These are phyloP conservation scores for Pseudomonodictys pantanalensis DNA, from an alignment of 495 filamentous ascomycete species.

Conservation along the genomic window DNA sequence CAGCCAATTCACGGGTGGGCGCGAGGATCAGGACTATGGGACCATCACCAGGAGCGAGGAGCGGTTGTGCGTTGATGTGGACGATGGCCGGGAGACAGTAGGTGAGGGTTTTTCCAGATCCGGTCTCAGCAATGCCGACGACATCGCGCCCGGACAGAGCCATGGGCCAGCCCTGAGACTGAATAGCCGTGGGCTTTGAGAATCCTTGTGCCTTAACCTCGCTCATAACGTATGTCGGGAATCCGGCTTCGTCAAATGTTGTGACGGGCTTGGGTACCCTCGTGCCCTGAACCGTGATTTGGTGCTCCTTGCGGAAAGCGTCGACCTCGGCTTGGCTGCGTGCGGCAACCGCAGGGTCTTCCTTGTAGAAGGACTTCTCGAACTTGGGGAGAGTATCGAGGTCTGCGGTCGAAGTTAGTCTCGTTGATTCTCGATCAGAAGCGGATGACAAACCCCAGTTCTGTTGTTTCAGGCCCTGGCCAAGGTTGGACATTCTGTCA, in stretches of 20 bases:
- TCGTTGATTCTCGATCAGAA: background rate
- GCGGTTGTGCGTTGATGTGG: constrained; percentile 98
- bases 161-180: constrained; percentile 99
- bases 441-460: constrained; percentile 66
- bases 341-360: constrained; percentile 70
- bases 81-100: constrained; percentile 99
- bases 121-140: constrained; percentile 98
- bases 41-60: constrained; percentile 93
- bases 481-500: constrained; percentile 91
- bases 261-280: constrained; percentile 89
- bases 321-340: constrained; percentile 79
- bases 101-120: constrained; percentile 97
- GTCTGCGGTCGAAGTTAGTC: constrained; percentile 52
- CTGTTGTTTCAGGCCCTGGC: constrained; percentile 78
- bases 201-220: constrained; percentile 99
- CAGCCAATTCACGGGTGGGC: constrained; percentile 93
- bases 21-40: constrained; percentile 95
- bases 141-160: constrained; percentile 96
- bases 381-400: constrained; percentile 82
- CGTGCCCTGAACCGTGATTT: constrained; percentile 73
- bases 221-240: constrained; percentile 93
- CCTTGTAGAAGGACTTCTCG: constrained; percentile 99
- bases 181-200: constrained; percentile 85
- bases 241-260: constrained; percentile 95
- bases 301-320: constrained; percentile 75